Percentiles rank a stretch among this genome's conserved stretches.
These are phyloP conservation scores for Glonium stellatum DNA, from an alignment of 495 filamentous ascomycete species.

Conservation along the genomic window DNA sequence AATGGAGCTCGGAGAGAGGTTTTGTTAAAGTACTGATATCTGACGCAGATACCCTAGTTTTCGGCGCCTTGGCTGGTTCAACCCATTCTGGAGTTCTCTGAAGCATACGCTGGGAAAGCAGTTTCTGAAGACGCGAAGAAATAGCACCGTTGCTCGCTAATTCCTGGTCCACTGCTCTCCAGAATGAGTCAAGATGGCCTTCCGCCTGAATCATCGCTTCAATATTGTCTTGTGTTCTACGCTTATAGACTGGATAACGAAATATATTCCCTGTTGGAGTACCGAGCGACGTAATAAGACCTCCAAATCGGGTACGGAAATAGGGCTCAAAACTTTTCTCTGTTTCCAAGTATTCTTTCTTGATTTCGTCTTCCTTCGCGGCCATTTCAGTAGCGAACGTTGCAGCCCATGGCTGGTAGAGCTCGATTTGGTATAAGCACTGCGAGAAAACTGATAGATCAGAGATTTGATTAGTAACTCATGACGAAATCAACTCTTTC, in stretches of 20 bases:
- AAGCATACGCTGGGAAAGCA: conserved; percentile 35
- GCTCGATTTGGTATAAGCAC: conserved; percentile 38
- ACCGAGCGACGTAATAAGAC: conserved; percentile 23
- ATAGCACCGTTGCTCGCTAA: background rate
- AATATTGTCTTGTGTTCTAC: conserved; percentile 40
- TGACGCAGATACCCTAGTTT: background rate
- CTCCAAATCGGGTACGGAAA: conserved; percentile 6
- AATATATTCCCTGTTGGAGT: conserved; percentile 35
- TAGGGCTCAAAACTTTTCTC: conserved; percentile 5
- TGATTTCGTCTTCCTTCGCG: conserved; percentile 27
- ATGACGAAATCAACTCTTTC: conserved; percentile 37
- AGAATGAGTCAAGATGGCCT: conserved; percentile 45
- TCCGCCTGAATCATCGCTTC: conserved; percentile 43
- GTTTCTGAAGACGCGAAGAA: background rate
- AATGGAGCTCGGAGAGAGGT: conserved; percentile 23
- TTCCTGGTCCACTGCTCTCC: conserved; percentile 31
- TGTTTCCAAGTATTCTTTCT: conserved; percentile 27
- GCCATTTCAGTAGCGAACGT: conserved; percentile 30
- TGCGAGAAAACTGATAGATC: conserved; percentile 42
- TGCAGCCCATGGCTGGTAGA: conserved; percentile 46
- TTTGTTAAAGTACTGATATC: conserved; percentile 2
- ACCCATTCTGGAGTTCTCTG: conserved; percentile 47
- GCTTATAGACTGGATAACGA: conserved; percentile 46
- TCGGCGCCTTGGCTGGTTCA: conserved; percentile 30
- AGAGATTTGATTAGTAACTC: conserved; percentile 34